Conservation (phyloP, 2,329 filamentous ascomycete species). For the Ceratocystis diversiconidia region DNA sequence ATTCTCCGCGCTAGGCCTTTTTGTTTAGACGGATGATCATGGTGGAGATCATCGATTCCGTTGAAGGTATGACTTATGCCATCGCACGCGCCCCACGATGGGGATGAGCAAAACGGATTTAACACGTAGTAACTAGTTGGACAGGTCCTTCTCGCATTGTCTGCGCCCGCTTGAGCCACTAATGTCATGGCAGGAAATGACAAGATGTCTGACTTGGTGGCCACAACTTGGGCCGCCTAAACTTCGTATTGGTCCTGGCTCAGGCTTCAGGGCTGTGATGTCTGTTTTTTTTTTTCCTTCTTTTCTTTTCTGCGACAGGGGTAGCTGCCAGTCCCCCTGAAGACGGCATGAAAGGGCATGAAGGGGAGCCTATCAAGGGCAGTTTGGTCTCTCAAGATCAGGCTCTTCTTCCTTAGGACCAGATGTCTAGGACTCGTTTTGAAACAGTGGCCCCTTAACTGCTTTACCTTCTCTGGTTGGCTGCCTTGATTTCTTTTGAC, state of each 20-base stretch:
- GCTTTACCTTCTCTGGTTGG: too few species aligned
- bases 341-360: background rate
- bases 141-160: background rate
- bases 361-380: background rate
- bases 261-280: background rate
- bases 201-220: background rate
- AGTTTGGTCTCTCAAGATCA: background rate
- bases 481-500: background rate
- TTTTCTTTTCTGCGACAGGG: background rate
- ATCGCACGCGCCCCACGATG: too few species aligned
- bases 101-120: too few species aligned
- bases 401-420: too few species aligned
- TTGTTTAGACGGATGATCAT: constrained; percentile 3
- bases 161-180: background rate
- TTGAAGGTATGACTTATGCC: background rate
- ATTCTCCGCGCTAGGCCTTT: background rate
- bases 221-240: background rate
- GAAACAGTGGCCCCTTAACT: background rate
- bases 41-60: background rate
- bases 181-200: background rate
- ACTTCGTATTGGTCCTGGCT: constrained; percentile 1
- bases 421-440: background rate
- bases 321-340: background rate
- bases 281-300: background rate
- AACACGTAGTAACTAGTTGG: background rate